A percentile compares a stretch with the other conserved stretches of the same genome.
These are phyloP conservation scores for Parsonsia alboflavescens DNA, from an alignment of 257 asterid species.

Conservation along the genomic window DNA sequence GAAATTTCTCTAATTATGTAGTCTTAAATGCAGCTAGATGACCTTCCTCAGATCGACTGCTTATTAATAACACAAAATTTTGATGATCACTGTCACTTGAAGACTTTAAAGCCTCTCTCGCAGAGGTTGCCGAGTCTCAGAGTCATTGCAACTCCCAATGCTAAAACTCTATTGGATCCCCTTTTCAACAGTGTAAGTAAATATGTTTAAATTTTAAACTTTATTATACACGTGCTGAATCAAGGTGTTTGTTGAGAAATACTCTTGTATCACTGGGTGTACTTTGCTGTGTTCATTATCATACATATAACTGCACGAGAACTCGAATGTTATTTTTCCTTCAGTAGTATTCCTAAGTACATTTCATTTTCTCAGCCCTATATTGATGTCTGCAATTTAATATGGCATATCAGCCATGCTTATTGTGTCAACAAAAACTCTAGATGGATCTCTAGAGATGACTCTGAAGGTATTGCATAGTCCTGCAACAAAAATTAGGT, in stretches of 20 bases:
- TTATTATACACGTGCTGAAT: background rate
- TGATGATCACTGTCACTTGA: slow-evolving; percentile 93
- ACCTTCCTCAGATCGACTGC: slow-evolving; percentile 75
- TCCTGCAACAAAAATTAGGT: background rate
- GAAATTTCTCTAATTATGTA: slow-evolving; percentile 18
- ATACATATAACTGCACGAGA: background rate
- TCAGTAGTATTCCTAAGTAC: background rate
- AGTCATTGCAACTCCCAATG: slow-evolving; percentile 85
- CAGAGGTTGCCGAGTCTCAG: slow-evolving; percentile 56
- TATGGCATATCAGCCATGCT: background rate
- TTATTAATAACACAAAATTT: slow-evolving; percentile 93
- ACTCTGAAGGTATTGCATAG: background rate
- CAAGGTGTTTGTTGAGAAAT: background rate
- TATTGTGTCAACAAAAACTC: background rate
- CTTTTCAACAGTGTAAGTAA: slow-evolving; percentile 65
- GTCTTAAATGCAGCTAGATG: slow-evolving; percentile 64
- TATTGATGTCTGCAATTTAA: background rate
- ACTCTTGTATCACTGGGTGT: background rate
- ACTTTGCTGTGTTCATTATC: background rate
- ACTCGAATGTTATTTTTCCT: background rate
- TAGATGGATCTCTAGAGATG: background rate
- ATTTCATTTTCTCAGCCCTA: background rate
- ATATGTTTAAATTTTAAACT: background rate
- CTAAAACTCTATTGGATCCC: slow-evolving; percentile 71
- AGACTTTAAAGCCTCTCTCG: slow-evolving; percentile 77